Percentiles rank a stretch among this genome's conserved stretches.
phyloP scores from a whole-genome alignment of 768 basidiomycete genomes.

The Floccularia luteovirens region DNA sequence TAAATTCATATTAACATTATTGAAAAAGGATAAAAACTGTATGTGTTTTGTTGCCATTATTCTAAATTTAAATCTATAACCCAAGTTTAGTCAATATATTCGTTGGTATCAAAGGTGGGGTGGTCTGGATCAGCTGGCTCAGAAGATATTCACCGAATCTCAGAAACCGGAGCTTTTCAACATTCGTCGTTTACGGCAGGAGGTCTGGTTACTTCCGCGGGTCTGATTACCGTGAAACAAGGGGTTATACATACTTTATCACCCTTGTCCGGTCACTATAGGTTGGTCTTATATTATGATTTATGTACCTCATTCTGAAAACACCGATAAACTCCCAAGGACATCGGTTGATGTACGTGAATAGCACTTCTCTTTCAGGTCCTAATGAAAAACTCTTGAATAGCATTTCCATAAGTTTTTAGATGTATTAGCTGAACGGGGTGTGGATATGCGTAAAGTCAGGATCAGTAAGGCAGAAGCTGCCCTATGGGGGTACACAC shows the following conservation, averaged over 20 bases:
- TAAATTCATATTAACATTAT: not conserved
- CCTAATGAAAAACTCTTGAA: not conserved
- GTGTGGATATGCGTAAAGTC: slow-evolving; percentile 53
- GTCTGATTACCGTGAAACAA: slow-evolving; percentile 55
- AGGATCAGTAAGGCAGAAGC: slow-evolving; percentile 55
- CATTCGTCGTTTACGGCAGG: slow-evolving; percentile 57
- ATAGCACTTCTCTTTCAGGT: slow-evolving; percentile 2
- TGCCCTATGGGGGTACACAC: slow-evolving; percentile 43
- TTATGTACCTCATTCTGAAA: not conserved
- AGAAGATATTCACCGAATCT: not conserved
- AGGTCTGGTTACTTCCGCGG: slow-evolving; percentile 57
- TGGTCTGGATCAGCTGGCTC: not conserved
- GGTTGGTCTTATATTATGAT: slow-evolving; percentile 15
- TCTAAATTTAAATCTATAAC: slow-evolving; percentile 2
- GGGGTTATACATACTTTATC: slow-evolving; percentile 53
- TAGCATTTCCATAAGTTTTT: slow-evolving; percentile 58
- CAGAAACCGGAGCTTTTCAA: slow-evolving; percentile 52
- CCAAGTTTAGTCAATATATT: slow-evolving; percentile 45
- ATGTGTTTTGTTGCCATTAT: slow-evolving; percentile 8
- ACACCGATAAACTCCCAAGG: slow-evolving; percentile 15
- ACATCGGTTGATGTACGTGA: slow-evolving; percentile 43
- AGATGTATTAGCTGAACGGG: slow-evolving; percentile 38
- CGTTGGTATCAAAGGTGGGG: slow-evolving; percentile 54
- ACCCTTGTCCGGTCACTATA: slow-evolving; percentile 64
- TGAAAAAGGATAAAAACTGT: slow-evolving; percentile 45